Evolutionary conservation across 306 rosid genomes (phyloP).

Genomic region (Coriaria nepalensis): DNA sequence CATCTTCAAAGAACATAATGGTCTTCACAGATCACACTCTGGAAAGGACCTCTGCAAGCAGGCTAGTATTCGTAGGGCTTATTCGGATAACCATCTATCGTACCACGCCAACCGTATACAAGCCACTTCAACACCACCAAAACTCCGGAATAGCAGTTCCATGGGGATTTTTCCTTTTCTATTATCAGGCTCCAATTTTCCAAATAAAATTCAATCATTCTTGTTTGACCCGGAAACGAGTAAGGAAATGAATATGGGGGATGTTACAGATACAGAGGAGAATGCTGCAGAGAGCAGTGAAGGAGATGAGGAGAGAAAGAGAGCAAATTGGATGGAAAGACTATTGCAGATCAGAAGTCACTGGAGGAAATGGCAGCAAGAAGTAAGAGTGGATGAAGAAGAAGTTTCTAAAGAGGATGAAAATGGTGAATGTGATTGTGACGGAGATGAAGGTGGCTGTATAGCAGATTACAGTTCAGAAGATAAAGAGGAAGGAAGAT

Average conservation of each 20-base stretch:
- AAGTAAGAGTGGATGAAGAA: constrained; percentile 30
- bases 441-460: constrained; percentile 37
- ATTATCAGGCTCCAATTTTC: constrained; percentile 47
- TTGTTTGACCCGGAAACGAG: constrained; percentile 50
- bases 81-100: constrained; percentile 55
- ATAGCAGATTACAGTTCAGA: constrained; percentile 41
- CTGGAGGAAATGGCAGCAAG: constrained; percentile 42
- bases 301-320: constrained; percentile 31
- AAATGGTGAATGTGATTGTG: constrained; percentile 34
- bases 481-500: constrained; percentile 23
- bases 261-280: constrained; percentile 13
- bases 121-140: constrained; percentile 35
- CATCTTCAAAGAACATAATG: constrained; percentile 23
- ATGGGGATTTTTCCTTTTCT: constrained; percentile 48
- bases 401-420: constrained; percentile 9
- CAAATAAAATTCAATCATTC: constrained; percentile 43
- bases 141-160: constrained; percentile 32
- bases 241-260: constrained; percentile 17
- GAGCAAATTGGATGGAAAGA: constrained; percentile 85
- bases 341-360: constrained; percentile 64
- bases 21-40: constrained; percentile 45
- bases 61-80: constrained; percentile 32
- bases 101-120: constrained; percentile 24
- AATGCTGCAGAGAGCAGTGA: constrained; percentile 9
- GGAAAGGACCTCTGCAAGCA: constrained; percentile 28